These are phyloP conservation scores for Corylus americana DNA, from an alignment of 306 rosid genomes.

Conservation along the genomic window DNA sequence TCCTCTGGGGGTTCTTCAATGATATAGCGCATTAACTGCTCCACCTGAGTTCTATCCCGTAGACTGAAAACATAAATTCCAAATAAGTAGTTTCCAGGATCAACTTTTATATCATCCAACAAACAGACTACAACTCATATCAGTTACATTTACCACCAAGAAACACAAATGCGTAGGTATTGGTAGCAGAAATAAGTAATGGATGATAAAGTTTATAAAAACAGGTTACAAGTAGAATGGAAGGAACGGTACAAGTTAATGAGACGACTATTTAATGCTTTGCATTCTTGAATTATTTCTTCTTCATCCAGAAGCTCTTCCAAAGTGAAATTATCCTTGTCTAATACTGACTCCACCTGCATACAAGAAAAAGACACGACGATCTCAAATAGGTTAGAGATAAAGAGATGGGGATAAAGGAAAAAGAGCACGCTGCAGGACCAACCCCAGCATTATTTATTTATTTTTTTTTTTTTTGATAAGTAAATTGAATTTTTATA, in stretches of 20 bases:
- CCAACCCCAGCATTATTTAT: not conserved
- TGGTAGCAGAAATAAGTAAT: not conserved
- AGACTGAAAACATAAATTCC: slow-evolving; percentile 50
- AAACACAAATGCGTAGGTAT: not conserved
- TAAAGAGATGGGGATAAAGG: slow-evolving; percentile 1
- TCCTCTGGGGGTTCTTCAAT: slow-evolving; percentile 91
- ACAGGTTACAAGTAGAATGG: slow-evolving; percentile 14
- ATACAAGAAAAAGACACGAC: slow-evolving; percentile 16
- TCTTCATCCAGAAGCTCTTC: slow-evolving; percentile 99
- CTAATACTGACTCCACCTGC: slow-evolving; percentile 90
- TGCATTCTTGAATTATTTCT: slow-evolving; percentile 99
- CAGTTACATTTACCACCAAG: slow-evolving; percentile 16
- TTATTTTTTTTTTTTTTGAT: too few relatives aligned
- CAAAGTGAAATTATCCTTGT: slow-evolving; percentile 88
- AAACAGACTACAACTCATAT: slow-evolving; percentile 5
- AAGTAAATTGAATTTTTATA: too few relatives aligned
- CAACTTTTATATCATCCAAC: slow-evolving; percentile 22
- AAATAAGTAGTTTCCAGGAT: slow-evolving; percentile 19
- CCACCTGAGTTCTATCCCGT: slow-evolving; percentile 95
- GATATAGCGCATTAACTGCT: slow-evolving; percentile 73
- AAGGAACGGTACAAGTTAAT: slow-evolving; percentile 72
- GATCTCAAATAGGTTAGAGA: slow-evolving; percentile 6
- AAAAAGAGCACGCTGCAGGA: not conserved
- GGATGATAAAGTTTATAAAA: not conserved
- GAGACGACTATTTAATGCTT: slow-evolving; percentile 94